phyloP scores from a whole-genome alignment of 805 yeast species.

The Saccharomycopsis sp. region DNA sequence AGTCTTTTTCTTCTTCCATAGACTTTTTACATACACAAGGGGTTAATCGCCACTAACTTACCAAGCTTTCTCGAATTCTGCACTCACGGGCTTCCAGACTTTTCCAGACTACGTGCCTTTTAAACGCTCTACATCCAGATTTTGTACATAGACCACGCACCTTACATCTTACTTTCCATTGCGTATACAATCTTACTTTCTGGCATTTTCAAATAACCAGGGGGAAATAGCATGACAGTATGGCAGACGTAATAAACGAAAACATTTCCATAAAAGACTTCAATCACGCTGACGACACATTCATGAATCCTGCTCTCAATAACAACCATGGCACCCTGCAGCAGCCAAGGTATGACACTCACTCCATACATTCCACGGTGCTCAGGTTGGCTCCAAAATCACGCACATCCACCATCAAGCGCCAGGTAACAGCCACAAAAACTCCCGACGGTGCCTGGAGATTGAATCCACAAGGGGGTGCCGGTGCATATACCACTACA shows the following conservation, averaged over 20 bases:
- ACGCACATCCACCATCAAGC: constrained; percentile 9
- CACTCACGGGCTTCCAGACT: too few relatives aligned
- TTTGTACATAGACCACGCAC: too few relatives aligned
- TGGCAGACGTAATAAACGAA: constrained; percentile 7
- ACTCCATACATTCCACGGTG: constrained; percentile 6
- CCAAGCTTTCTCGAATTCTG: too few relatives aligned
- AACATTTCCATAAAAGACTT: constrained; percentile 12
- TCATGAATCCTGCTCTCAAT: constrained; percentile 4
- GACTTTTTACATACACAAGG: too few relatives aligned
- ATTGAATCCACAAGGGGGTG: background rate
- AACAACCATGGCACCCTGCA: background rate
- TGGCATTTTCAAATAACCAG: too few relatives aligned
- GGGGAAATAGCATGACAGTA: background rate
- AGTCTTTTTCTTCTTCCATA: too few relatives aligned
- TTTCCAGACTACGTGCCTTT: too few relatives aligned
- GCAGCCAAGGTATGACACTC: constrained; percentile 8
- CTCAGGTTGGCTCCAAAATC: constrained; percentile 14
- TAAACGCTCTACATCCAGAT: too few relatives aligned
- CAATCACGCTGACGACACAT: constrained; percentile 12
- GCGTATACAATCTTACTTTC: background rate
- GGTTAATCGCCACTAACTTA: too few relatives aligned
- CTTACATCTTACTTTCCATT: background rate
- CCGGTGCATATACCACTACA: background rate
- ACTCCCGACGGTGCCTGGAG: constrained; percentile 11
- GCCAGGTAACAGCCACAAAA: background rate